Evolutionary conservation across 2,329 filamentous ascomycete genomes (phyloP), one percentile per base, ranked within the genome.

Genomic region (Mariannaea elegans): DNA sequence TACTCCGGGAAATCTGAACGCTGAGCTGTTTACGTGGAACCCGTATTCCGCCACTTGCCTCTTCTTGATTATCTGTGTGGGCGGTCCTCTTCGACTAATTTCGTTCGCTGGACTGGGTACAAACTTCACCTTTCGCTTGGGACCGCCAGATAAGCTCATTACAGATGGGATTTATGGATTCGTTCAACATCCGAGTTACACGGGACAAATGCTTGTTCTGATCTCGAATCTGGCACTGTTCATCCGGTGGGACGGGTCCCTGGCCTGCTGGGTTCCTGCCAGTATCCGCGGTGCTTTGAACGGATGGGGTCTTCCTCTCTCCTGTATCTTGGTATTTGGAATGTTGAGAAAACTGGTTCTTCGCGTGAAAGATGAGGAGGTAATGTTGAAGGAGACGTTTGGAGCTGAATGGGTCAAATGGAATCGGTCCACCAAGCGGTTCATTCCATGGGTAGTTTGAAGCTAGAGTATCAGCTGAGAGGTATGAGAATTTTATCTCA

Each of bases 121-220:
- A 9, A 79, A 83, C 58, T 87, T 86, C 65, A 87, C 84, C 0
- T 87, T 85, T 62, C 73, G 76, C 2, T 77, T 87, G 2, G 72
- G 79, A 1, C 65, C 73, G 52, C 84, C 84, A 1, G 76, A 81
- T 56, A 64, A 69, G 1, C 71, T 86, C 8, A 75, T 77, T 13
- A 85, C 81, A 0, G 71, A 66, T 1, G 83, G 83, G 0, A 70
- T 85, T 2, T 85, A 85, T 59, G 60, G 61, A 18, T 81, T 79
- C 61, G 71, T 84, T 3, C 82, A 84, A 65, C 82, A 86, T 64
- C 82, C 82, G 3, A 83, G 82, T 52, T 86, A 85, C 58, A 79
- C 78, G 0, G 83, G 80, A 0, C 44, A 80, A 0, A 23, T 79
- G 2, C 61, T 84, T 1, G 50, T 76, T 2, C 14, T 73, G 1